These are phyloP conservation scores for Chloris gayana DNA, from an alignment of 176 grass and related monocot genomes.

Conservation along the genomic window DNA sequence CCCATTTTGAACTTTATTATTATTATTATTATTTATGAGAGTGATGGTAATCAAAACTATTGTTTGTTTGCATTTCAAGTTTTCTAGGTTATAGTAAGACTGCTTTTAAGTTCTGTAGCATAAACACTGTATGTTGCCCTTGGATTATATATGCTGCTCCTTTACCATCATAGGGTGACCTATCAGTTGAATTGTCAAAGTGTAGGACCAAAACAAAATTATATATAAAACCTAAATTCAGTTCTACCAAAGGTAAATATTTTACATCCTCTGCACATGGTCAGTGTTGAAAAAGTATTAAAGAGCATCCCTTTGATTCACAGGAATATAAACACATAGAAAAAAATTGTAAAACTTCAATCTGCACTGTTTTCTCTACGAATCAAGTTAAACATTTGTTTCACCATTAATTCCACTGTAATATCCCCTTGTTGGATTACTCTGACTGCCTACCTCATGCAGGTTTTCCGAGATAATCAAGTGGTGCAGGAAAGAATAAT, in stretches of 20 bases:
- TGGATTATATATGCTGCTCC: neutral
- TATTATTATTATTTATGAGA: neutral
- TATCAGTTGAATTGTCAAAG: neutral
- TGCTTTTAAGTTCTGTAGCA: constrained; percentile 13
- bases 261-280: neutral
- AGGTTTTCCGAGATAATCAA: constrained; percentile 99
- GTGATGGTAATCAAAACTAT: neutral
- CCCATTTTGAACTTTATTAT: too few relatives aligned
- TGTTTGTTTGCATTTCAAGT: neutral
- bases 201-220: neutral
- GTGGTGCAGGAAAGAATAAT: constrained; percentile 96
- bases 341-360: neutral
- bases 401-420: constrained; percentile 13
- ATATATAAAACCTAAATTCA: constrained; percentile 16
- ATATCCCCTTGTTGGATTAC: constrained; percentile 25
- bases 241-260: neutral
- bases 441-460: constrained; percentile 42
- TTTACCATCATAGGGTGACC: neutral
- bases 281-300: constrained; percentile 6
- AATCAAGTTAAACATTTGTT: constrained; percentile 1
- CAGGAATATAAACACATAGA: constrained; percentile 20
- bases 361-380: neutral
- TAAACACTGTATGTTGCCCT: constrained; percentile 1
- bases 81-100: neutral
- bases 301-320: neutral